Conservation (phyloP, 768 basidiomycete genomes). For the Collybia sordida region DNA sequence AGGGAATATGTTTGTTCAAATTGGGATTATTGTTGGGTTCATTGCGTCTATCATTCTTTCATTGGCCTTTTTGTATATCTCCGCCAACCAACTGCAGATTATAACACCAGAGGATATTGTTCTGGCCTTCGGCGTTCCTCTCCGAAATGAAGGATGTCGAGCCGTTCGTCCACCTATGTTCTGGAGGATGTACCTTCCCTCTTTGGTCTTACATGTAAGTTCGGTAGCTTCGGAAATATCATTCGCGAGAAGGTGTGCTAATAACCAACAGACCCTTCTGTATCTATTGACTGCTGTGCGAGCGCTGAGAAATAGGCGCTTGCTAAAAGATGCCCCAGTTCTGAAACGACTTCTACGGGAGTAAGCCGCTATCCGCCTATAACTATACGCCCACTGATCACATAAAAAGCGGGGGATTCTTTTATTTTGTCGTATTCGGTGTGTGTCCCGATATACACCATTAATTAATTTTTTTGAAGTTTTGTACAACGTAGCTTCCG, state of each 20-base stretch:
- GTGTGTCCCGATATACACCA: neutral
- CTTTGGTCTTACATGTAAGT: conserved; percentile 36
- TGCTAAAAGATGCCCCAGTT: conserved; percentile 28
- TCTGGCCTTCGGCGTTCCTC: neutral
- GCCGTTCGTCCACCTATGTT: conserved; percentile 27
- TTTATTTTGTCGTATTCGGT: conserved; percentile 41
- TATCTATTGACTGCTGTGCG: conserved; percentile 34
- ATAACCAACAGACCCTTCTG: conserved; percentile 26
- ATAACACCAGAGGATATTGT: neutral
- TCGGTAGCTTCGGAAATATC: neutral
- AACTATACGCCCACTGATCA: neutral
- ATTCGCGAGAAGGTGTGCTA: neutral
- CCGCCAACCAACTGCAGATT: conserved; percentile 16
- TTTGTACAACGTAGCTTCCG: conserved; percentile 21
- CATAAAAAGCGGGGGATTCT: conserved; percentile 34
- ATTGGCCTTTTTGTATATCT: conserved; percentile 26
- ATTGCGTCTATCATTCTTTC: conserved; percentile 25
- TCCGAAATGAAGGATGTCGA: conserved; percentile 28
- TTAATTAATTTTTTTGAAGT: neutral
- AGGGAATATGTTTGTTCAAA: conserved; percentile 22
- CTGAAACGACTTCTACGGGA: conserved; percentile 37
- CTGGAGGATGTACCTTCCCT: conserved; percentile 35
- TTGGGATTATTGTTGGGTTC: conserved; percentile 28
- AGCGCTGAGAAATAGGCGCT: conserved; percentile 30
- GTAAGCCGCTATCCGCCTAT: conserved; percentile 21